Conservation (phyloP, 371 early-diverging fungal genomes). For the Fennellomyces sp. region DNA sequence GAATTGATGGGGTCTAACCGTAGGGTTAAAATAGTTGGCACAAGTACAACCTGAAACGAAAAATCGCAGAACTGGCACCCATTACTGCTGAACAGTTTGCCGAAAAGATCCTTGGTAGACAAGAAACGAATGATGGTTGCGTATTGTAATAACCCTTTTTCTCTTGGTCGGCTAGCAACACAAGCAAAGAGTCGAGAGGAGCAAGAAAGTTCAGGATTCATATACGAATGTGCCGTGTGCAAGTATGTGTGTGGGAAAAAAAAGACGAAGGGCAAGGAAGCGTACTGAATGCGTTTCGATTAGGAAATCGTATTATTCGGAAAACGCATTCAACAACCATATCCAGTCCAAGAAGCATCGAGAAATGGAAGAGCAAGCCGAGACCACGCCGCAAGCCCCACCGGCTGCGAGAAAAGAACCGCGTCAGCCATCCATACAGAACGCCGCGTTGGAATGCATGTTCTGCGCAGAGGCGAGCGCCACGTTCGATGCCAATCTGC, state of each 20-base stretch:
- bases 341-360: slow-evolving; percentile 87
- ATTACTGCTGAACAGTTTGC: slow-evolving; percentile 76
- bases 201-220: slow-evolving; percentile 34
- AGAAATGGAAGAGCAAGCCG: slow-evolving; percentile 16
- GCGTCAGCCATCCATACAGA: not conserved
- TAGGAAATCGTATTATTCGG: slow-evolving; percentile 73
- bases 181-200: slow-evolving; percentile 49
- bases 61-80: slow-evolving; percentile 77
- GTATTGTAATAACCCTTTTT: too few relatives aligned
- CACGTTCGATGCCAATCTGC: slow-evolving; percentile 77
- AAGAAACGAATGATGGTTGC: not conserved
- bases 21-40: slow-evolving; percentile 74
- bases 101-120: slow-evolving; percentile 55
- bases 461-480: slow-evolving; percentile 71
- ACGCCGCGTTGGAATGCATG: slow-evolving; percentile 29
- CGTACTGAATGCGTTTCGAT: too few relatives aligned
- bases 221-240: slow-evolving; percentile 51
- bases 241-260: slow-evolving; percentile 24
- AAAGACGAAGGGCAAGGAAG: too few relatives aligned
- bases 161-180: too few relatives aligned
- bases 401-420: not conserved
- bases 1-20: not conserved
- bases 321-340: slow-evolving; percentile 91
- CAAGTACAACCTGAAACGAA: slow-evolving; percentile 88
- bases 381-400: not conserved